Conservation (phyloP, 345 rosid genomes). For the Syzygium jambos region DNA sequence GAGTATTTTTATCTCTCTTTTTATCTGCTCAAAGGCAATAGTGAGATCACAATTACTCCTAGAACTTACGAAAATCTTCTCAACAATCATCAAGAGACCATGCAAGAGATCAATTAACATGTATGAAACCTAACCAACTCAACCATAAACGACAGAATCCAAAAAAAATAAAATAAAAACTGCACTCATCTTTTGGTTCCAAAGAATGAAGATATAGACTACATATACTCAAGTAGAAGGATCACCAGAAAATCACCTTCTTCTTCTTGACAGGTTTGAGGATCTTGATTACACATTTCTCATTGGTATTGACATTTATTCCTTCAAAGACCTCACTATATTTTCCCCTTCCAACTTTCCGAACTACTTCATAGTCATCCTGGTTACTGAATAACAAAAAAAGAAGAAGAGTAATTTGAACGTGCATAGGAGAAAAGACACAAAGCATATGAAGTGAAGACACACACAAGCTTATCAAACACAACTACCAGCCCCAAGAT, state of each 20-base stretch:
- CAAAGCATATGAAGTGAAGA: neutral
- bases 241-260: slow-evolving; percentile 36
- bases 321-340: slow-evolving; percentile 88
- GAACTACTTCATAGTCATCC: slow-evolving; percentile 86
- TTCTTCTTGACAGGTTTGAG: slow-evolving; percentile 91
- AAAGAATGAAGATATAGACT: neutral
- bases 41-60: neutral
- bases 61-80: neutral
- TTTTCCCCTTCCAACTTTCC: slow-evolving; percentile 81
- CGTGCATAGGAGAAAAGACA: neutral
- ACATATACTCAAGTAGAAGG: neutral
- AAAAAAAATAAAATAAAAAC: neutral
- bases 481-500: neutral
- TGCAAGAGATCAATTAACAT: neutral
- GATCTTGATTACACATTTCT: slow-evolving; percentile 66
- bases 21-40: slow-evolving; percentile 36
- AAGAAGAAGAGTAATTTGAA: neutral
- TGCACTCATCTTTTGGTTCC: neutral
- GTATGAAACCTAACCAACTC: neutral
- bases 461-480: neutral
- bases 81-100: neutral
- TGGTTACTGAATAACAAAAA: slow-evolving; percentile 40
- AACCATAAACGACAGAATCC: neutral
- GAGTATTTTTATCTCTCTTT: slow-evolving; percentile 79
- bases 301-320: slow-evolving; percentile 55